Evolutionary conservation across 768 basidiomycete genomes (phyloP).

Genomic region (Cystobasidium onofrii): DNA sequence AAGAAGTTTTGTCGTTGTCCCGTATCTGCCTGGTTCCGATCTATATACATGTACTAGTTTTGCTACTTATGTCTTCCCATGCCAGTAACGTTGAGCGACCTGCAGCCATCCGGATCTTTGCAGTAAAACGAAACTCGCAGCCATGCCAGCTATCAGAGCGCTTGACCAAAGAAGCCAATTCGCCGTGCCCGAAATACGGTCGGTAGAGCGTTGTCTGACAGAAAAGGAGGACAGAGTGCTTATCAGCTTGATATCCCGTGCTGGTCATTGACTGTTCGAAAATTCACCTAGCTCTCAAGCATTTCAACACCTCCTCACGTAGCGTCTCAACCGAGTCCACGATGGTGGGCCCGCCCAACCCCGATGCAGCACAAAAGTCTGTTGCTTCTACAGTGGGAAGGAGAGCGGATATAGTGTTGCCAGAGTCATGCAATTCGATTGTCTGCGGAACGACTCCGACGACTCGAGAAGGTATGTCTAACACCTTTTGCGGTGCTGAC

Average conservation of each 20-base stretch:
- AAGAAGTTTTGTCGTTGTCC: background rate
- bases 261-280: too few relatives aligned
- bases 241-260: too few relatives aligned
- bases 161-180: constrained; percentile 15
- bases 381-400: background rate
- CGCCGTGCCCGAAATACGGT: background rate
- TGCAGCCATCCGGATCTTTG: constrained; percentile 1
- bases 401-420: background rate
- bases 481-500: background rate
- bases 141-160: background rate
- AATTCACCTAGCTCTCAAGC: background rate
- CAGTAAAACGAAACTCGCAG: background rate
- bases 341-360: background rate
- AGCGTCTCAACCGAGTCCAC: background rate
- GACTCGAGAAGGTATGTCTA: background rate
- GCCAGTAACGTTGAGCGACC: background rate
- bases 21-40: too few relatives aligned
- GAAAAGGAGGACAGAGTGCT: too few relatives aligned
- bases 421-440: background rate
- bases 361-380: background rate
- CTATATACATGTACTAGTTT: background rate
- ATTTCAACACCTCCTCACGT: background rate
- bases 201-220: background rate
- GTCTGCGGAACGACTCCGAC: background rate
- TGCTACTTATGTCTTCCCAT: background rate